Base-by-base conservation (phyloP, 148 eudicot species). In the Amaranthus hypochondriacus region DNA sequence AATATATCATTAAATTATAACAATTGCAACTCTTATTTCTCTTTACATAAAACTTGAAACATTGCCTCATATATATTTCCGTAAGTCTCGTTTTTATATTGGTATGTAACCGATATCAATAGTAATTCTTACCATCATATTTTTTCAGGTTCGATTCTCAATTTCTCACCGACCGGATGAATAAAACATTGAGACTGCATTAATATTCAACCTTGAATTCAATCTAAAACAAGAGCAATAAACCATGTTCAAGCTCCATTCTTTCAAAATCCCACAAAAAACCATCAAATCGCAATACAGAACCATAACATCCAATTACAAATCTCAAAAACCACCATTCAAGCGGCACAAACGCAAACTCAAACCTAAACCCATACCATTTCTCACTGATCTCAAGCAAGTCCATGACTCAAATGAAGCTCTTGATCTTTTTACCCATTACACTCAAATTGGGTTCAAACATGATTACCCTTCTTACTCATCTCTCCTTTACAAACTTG, bases 391-490 rank as follows among this genome's bases (percentile, higher is more conserved):
- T 62, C 75, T 94, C 80, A 94, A 92, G 72, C 72, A 88, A 55
- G 61, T 84, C 56, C 77, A 85, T 9, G 75, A 88, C 81, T 90
- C 97, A 55, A 79, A 89, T 56, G 79, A 89, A 81, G 89, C 85
- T 52, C 71, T 94, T 57, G 76, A 89, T 51, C 83, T 87, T 73
- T 87, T 89, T 77, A 55, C 77, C 21, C 71, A 85, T 0, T 92
- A 88, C 83, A 56, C 64, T 6, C 71, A 86, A 70, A 83, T 52
- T 72, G 96, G 93, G 9, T 73, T 79, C 83, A 88, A 84, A 71
- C 97, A 88, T 59, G 89, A 87, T 66, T 95, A 95, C 79, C 92
- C 98, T 68, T 90, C 97, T 73, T 92, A 87, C 87, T 85, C 98
- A 62, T 80, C 89, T 52, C 91, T 95, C 76, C 70, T 90, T 43